These are phyloP conservation scores for Paspalum notatum DNA, from an alignment of 176 grass and related monocot genomes.

Conservation along the genomic window DNA sequence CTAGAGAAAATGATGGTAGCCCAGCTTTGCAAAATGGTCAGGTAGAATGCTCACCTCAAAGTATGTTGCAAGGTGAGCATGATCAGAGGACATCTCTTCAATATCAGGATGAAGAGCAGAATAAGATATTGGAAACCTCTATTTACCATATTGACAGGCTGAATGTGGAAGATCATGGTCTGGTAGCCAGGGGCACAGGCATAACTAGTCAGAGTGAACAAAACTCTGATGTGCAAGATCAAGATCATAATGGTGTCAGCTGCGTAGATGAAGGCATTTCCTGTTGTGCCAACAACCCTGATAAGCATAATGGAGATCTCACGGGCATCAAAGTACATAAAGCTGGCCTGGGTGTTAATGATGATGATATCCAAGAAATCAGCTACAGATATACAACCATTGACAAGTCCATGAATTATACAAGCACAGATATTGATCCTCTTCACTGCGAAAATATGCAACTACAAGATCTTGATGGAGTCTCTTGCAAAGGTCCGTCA, in stretches of 20 bases:
- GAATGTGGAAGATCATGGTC: conserved; percentile 10
- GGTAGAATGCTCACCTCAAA: conserved; percentile 31
- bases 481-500: conserved; percentile 23
- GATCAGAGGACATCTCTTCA: conserved; percentile 24
- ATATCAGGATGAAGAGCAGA: conserved; percentile 22
- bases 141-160: conserved; percentile 15
- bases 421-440: neutral
- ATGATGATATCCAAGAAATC: conserved; percentile 1
- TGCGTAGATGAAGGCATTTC: neutral
- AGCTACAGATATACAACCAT: neutral
- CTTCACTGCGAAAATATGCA: neutral
- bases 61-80: conserved; percentile 12
- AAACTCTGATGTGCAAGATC: conserved; percentile 21
- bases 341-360: conserved; percentile 12
- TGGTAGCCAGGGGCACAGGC: neutral
- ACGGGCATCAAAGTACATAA: conserved; percentile 9
- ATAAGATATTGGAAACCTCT: conserved; percentile 17
- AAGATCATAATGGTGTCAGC: conserved; percentile 9
- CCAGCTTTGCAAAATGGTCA: conserved; percentile 20
- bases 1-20: conserved; percentile 24
- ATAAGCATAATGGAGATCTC: conserved; percentile 26
- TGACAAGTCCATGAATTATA: conserved; percentile 7
- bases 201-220: conserved; percentile 13
- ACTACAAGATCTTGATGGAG: conserved; percentile 27
- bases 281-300: conserved; percentile 10